A percentile compares a stretch with the other conserved stretches of the same genome.
These are phyloP conservation scores for Penicillium roqueforti DNA, from an alignment of 495 filamentous ascomycete species.

Conservation along the genomic window DNA sequence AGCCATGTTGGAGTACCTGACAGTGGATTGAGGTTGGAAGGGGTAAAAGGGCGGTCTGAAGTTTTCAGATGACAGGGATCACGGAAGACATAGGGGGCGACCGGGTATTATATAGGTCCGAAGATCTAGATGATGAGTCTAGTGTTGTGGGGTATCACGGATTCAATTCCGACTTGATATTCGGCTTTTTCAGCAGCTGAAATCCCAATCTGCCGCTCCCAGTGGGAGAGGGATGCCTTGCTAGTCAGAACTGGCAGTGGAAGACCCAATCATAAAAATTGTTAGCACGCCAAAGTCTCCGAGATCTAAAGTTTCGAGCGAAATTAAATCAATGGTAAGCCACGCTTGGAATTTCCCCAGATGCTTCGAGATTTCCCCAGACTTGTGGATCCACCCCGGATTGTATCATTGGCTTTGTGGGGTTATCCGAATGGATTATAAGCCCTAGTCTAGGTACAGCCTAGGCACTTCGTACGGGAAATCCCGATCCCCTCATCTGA, in stretches of 20 bases:
- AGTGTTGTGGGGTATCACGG: conserved; percentile 12
- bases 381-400: conserved; percentile 6
- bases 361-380: conserved; percentile 9
- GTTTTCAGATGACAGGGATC: background rate
- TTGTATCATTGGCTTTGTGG: background rate
- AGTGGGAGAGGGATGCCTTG: conserved; percentile 6
- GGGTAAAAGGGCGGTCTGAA: background rate
- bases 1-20: conserved; percentile 5
- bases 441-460: background rate
- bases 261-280: background rate
- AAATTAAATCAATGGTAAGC: background rate
- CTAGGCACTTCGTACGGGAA: background rate
- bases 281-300: background rate
- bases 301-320: background rate
- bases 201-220: conserved; percentile 11
- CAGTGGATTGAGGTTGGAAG: background rate
- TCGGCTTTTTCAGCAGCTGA: background rate
- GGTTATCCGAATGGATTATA: background rate
- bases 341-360: conserved; percentile 2
- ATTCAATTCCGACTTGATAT: background rate
- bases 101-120: conserved; percentile 2
- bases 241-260: background rate
- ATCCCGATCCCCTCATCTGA: conserved; percentile 15
- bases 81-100: background rate
- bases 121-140: background rate